These are phyloP conservation scores for Malassezia equina DNA, from an alignment of 1,284 basidiomycete species.

Conservation along the genomic window DNA sequence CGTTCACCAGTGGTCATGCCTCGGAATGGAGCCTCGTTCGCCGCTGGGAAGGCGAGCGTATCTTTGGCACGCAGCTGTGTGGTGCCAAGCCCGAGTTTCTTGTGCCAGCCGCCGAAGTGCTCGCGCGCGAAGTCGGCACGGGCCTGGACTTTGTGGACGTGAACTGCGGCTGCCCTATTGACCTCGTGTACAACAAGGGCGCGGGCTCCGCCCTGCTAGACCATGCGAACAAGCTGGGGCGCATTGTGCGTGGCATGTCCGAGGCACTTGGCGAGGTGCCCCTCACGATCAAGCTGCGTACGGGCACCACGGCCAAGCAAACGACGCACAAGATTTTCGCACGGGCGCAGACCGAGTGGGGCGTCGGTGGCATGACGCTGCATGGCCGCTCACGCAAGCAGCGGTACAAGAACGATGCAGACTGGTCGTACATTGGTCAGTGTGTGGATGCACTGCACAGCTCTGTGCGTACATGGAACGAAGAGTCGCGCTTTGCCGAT, in stretches of 20 bases:
- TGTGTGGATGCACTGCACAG: slow-evolving; percentile 78
- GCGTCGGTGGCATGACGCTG: slow-evolving; percentile 68
- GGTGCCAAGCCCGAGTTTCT: slow-evolving; percentile 55
- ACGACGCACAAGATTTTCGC: slow-evolving; percentile 68
- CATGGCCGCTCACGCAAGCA: slow-evolving; percentile 60
- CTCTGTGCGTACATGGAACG: slow-evolving; percentile 38
- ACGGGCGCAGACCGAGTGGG: slow-evolving; percentile 66
- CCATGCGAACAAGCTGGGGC: slow-evolving; percentile 67
- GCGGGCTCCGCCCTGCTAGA: slow-evolving; percentile 86
- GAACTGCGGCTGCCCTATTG: slow-evolving; percentile 94
- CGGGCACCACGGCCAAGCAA: slow-evolving; percentile 66
- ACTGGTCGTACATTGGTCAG: slow-evolving; percentile 55
- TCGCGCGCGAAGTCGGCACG: slow-evolving; percentile 57
- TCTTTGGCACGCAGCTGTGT: slow-evolving; percentile 75
- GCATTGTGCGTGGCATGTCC: slow-evolving; percentile 83
- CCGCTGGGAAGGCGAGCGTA: slow-evolving; percentile 68
- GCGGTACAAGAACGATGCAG: slow-evolving; percentile 45
- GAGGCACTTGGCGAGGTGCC: slow-evolving; percentile 81
- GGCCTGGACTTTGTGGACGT: slow-evolving; percentile 82
- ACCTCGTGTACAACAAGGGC: slow-evolving; percentile 82
- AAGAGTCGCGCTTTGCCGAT: slow-evolving; percentile 27
- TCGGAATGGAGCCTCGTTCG: slow-evolving; percentile 44
- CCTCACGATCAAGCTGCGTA: slow-evolving; percentile 80
- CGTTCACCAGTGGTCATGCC: slow-evolving; percentile 32
- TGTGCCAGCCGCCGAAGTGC: slow-evolving; percentile 72